Base-by-base conservation (phyloP, 2,329 filamentous ascomycete genomes). In the Cladosporium sp. region DNA sequence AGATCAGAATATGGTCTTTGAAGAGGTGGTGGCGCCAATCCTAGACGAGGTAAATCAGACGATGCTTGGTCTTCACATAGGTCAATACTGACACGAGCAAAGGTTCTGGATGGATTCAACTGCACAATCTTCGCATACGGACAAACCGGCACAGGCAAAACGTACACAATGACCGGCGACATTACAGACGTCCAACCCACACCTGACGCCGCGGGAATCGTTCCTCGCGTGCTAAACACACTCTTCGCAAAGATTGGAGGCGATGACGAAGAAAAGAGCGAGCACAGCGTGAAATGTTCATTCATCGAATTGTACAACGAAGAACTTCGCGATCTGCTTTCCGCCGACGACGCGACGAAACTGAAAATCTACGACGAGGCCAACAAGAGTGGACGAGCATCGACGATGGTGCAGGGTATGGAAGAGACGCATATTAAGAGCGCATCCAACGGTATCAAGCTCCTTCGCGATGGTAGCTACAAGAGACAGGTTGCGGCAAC, bases 241-340 rank as follows among this genome's bases (percentile, higher is more conserved):
- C 84, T 99, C 0, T 99, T 99, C 79, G 86, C 86, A 70, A 94
- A 91, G 75, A 87, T 99, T 7, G 91, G 95, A 67, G 80, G 85
- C 25, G 90, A 92, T 51, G 73, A 73, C 28, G 64, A 64, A 11
- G 80, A 81, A n/a, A 89, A 90, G 25, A 86, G 85, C 1, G 95
- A 99, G 74, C 92, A 89, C 76, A 92, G 90, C 26, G 93, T 99
- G 72, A 97, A 97, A 76, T 97, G 93, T 80, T 99, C 96, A 0
- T 99, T 98, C 75, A 98, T 99, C 73, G 95, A 99, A 77, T 83
- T 99, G 0, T 99, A 99, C 82, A 99, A 99, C 76, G 95, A 99
- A 78, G 95, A 99, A 74, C 84, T 99, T 28, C 90, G 94, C 49
- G 95, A 99, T 76, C 79, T 99, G 36, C 87, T 98, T 4, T 89